Base-by-base conservation (phyloP, 257 asterid genomes). In the Linderniella brevidens region DNA sequence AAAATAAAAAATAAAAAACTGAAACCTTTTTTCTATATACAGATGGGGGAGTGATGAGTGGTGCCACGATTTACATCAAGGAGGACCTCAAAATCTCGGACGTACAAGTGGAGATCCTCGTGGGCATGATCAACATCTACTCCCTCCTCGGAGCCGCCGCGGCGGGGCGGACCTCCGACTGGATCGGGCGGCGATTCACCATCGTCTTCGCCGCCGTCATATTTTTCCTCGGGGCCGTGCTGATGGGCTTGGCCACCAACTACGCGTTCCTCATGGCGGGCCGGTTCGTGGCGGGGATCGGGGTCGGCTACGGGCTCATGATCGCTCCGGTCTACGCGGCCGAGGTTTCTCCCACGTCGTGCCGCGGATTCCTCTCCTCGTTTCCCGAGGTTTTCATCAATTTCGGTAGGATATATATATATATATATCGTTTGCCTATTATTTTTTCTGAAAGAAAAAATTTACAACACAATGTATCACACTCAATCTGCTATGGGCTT, bases 111-210 rank as follows among this genome's bases (percentile, higher is more conserved):
- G 75, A 66, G 53, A 19, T 66, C 13, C 46, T 69, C 1, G 69
- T 66, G 9, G 74, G 74, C n/a, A 58, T 53, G 1, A 60, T 66
- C 17, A 66, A 60, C 49, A 48, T 74, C 12, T 66, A 58, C 46
- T 53, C 77, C 4, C 61, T 74, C 18, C 1, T 64, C 5, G 77
- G 72, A 4, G 52, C 75, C 32, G 74, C 72, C 44, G n/a, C 56
- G 11, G 76, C 76, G 0, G 80, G 71, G 4, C 25, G 66, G 58
- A 73, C 74, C 0, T 64, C 75, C 8, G 75, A 68, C 47, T 55
- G 67, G 70, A 41, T 72, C 3, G 80, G 80, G 11, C 71, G 74
- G 10, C 73, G 76, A 19, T 36, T 47, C 17, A 73, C 80, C 48
- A 67, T 71, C 35, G 20, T 64, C 0, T 46, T 64, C 1, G 71